Percentiles rank a stretch among this genome's conserved stretches.
Evolutionary conservation across 1,284 basidiomycete genomes (phyloP).

Genomic region (Moesziomyces antarcticus): DNA sequence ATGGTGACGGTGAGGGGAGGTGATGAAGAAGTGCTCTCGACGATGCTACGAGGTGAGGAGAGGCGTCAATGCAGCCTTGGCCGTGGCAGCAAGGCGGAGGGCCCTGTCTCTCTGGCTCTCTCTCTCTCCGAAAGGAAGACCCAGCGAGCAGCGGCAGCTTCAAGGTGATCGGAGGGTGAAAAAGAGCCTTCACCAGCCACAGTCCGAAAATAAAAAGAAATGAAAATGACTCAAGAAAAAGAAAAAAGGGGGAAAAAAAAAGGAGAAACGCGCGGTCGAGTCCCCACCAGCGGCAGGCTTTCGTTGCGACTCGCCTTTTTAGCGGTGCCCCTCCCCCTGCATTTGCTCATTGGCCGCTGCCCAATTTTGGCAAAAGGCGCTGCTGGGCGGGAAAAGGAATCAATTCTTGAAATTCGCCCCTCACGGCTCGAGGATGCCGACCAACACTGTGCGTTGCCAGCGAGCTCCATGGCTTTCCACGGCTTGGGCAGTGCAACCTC

Average conservation of each 20-base stretch:
- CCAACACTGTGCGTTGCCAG: too few species aligned
- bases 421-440: too few species aligned
- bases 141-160: not conserved
- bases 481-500: too few species aligned
- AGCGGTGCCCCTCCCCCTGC: too few species aligned
- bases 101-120: too few species aligned
- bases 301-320: too few species aligned
- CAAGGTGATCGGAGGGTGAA: slow-evolving; percentile 50
- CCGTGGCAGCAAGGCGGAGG: too few species aligned
- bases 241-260: not conserved
- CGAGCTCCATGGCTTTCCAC: too few species aligned
- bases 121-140: not conserved
- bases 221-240: not conserved
- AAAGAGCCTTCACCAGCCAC: slow-evolving; percentile 15
- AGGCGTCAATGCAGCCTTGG: not conserved
- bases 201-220: slow-evolving; percentile 3
- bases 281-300: not conserved
- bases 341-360: too few species aligned
- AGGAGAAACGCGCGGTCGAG: not conserved
- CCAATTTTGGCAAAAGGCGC: too few species aligned
- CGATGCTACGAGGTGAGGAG: slow-evolving; percentile 1
- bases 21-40: not conserved
- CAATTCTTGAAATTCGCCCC: too few species aligned
- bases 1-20: not conserved
- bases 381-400: too few species aligned